Percentiles rank a stretch among this genome's conserved stretches.
phyloP scores from a whole-genome alignment of 2,329 filamentous ascomycete genomes.

The Lachnellula subtilissima region DNA sequence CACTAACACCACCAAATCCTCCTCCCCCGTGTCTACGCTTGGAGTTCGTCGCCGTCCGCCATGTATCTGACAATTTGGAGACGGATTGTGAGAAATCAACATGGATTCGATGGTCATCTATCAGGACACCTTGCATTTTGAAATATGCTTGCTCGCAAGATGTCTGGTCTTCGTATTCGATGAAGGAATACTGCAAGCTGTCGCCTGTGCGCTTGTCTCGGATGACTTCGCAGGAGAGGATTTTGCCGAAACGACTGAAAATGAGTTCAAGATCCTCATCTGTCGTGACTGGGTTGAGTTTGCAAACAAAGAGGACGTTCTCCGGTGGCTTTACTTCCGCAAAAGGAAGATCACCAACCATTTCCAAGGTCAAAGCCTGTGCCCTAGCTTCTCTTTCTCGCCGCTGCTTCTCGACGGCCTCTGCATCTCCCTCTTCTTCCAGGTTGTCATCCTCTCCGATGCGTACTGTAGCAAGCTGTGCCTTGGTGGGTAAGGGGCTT shows the following conservation, averaged over 20 bases:
- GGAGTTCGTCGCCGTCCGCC: constrained; percentile 78
- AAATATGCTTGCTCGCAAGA: constrained; percentile 94
- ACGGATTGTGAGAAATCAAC: constrained; percentile 98
- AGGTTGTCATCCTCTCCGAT: constrained; percentile 86
- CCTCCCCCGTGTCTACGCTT: constrained; percentile 64
- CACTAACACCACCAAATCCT: constrained; percentile 86
- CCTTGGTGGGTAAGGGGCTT: constrained; percentile 76
- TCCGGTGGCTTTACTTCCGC: constrained; percentile 96
- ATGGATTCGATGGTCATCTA: constrained; percentile 95
- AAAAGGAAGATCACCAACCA: constrained; percentile 96
- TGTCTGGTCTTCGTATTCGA: constrained; percentile 89
- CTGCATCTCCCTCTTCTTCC: constrained; percentile 70
- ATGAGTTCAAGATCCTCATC: constrained; percentile 94
- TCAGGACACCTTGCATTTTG: constrained; percentile 97
- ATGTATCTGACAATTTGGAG: constrained; percentile 78
- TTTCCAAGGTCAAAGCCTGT: constrained; percentile 90
- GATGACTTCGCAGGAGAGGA: constrained; percentile 93
- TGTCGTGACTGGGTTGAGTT: constrained; percentile 93
- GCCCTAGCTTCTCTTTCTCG: constrained; percentile 88
- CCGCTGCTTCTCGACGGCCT: constrained; percentile 70
- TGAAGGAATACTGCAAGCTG: constrained; percentile 94
- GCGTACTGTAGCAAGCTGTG: constrained; percentile 83
- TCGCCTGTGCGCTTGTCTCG: constrained; percentile 90
- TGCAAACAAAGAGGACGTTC: constrained; percentile 97
- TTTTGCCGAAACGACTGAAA: constrained; percentile 93